phyloP scores from a whole-genome alignment of 2,329 filamentous ascomycete genomes.

The Fusarium compactum region DNA sequence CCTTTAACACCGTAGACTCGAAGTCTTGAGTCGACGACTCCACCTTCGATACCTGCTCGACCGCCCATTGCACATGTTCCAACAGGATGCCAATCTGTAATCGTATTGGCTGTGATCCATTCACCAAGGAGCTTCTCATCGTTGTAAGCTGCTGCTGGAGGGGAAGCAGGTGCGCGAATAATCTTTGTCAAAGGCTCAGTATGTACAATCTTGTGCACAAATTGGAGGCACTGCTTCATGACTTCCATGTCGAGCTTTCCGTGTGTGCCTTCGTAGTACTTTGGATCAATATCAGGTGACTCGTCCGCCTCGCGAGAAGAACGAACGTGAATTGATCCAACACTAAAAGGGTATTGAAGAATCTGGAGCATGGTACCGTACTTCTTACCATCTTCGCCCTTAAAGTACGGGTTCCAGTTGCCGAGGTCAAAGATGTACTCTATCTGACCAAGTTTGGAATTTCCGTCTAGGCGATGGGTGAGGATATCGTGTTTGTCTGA shows the following conservation, averaged over 20 bases:
- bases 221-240: slow-evolving; percentile 56
- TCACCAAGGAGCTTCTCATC: slow-evolving; percentile 36
- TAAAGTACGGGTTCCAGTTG: slow-evolving; percentile 58
- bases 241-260: slow-evolving; percentile 58
- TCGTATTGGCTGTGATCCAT: slow-evolving; percentile 49
- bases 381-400: slow-evolving; percentile 53
- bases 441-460: slow-evolving; percentile 56
- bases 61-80: slow-evolving; percentile 53
- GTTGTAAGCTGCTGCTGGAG: slow-evolving; percentile 32
- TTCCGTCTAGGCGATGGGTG: slow-evolving; percentile 49
- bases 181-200: slow-evolving; percentile 54
- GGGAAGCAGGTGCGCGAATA: slow-evolving; percentile 50
- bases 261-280: slow-evolving; percentile 55
- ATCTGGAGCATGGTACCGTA: slow-evolving; percentile 64
- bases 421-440: slow-evolving; percentile 64
- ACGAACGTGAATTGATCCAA: slow-evolving; percentile 61
- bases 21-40: slow-evolving; percentile 50
- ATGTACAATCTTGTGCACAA: slow-evolving; percentile 55
- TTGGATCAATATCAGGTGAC: slow-evolving; percentile 56
- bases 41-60: slow-evolving; percentile 46
- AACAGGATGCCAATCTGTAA: slow-evolving; percentile 56
- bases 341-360: slow-evolving; percentile 64
- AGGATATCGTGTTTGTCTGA: slow-evolving; percentile 48
- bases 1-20: slow-evolving; percentile 49
- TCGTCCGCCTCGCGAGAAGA: slow-evolving; percentile 40